phyloP scores from a whole-genome alignment of 441 rosid genomes.

The Capsella rubella region DNA sequence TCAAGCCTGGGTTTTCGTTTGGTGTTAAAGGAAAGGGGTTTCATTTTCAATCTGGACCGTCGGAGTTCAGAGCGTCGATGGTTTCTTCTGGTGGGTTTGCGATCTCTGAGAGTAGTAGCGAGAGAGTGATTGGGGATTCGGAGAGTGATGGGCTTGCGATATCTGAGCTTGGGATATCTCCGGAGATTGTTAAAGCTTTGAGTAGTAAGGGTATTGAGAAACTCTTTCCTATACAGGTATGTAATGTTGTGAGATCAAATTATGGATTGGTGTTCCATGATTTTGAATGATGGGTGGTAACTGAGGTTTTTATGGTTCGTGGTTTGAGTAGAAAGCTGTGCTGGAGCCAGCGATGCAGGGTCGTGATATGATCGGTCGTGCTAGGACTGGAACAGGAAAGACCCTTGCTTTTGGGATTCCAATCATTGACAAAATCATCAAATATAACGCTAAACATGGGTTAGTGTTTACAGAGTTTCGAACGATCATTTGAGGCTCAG shows the following conservation, averaged over 20 bases:
- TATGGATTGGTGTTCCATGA: conserved; percentile 5
- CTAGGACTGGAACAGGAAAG: conserved; percentile 97
- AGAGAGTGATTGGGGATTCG: conserved; percentile 43
- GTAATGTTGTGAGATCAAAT: neutral
- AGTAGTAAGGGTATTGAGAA: conserved; percentile 61
- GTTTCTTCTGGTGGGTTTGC: conserved; percentile 42
- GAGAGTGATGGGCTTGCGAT: conserved; percentile 82
- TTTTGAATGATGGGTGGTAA: neutral
- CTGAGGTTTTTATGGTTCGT: neutral
- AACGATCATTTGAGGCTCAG: neutral
- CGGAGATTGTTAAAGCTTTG: conserved; percentile 80
- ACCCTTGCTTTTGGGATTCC: conserved; percentile 99
- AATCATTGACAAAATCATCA: conserved; percentile 72
- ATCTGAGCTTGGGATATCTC: conserved; percentile 74
- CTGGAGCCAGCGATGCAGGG: conserved; percentile 97
- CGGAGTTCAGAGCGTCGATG: conserved; percentile 54
- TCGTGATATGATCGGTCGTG: conserved; percentile 91
- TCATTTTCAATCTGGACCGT: conserved; percentile 57
- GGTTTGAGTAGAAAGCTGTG: conserved; percentile 72
- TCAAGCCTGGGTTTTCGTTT: conserved; percentile 24
- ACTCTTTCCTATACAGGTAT: conserved; percentile 89
- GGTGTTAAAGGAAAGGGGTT: conserved; percentile 50
- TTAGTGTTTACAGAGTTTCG: conserved; percentile 30
- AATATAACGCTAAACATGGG: conserved; percentile 87
- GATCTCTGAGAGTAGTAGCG: conserved; percentile 50